A percentile compares a stretch with the other conserved stretches of the same genome.
Evolutionary conservation across 208 protist species (phyloP).

Genomic region (Trypanosoma scelopori): DNA sequence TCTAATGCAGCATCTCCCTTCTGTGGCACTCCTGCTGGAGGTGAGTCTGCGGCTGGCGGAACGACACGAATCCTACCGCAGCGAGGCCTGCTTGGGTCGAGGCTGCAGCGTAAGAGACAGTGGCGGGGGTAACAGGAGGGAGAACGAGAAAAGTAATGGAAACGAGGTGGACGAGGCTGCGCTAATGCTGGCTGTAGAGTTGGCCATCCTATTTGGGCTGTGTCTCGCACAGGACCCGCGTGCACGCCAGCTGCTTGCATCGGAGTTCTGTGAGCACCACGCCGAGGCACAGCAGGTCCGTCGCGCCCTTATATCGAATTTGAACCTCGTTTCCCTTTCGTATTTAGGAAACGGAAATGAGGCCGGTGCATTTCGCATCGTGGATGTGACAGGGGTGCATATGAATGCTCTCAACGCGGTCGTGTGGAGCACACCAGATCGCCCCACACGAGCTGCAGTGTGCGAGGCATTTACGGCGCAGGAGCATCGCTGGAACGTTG

Average conservation of each 20-base stretch:
- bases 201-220: constrained; percentile 10
- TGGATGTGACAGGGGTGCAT: constrained; percentile 16
- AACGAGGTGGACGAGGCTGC: constrained; percentile 10
- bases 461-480: constrained; percentile 10
- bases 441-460: constrained; percentile 6
- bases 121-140: not conserved
- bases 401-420: constrained; percentile 8
- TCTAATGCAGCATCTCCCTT: constrained; percentile 21
- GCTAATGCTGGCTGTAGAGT: constrained; percentile 17
- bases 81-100: not conserved
- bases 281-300: constrained; percentile 18
- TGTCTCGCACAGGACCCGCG: constrained; percentile 22
- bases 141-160: not conserved
- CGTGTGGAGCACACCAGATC: constrained; percentile 11
- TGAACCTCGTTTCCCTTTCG: constrained; percentile 23
- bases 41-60: constrained; percentile 10
- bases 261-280: constrained; percentile 14
- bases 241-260: constrained; percentile 13
- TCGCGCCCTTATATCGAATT: constrained; percentile 16
- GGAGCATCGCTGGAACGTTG: constrained; percentile 11
- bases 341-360: constrained; percentile 7
- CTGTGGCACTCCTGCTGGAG: constrained; percentile 5
- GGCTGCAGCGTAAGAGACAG: not conserved
- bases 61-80: not conserved
- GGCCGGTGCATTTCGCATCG: not conserved